phyloP scores from a whole-genome alignment of 345 rosid genomes.

The Lepidium didymum region DNA sequence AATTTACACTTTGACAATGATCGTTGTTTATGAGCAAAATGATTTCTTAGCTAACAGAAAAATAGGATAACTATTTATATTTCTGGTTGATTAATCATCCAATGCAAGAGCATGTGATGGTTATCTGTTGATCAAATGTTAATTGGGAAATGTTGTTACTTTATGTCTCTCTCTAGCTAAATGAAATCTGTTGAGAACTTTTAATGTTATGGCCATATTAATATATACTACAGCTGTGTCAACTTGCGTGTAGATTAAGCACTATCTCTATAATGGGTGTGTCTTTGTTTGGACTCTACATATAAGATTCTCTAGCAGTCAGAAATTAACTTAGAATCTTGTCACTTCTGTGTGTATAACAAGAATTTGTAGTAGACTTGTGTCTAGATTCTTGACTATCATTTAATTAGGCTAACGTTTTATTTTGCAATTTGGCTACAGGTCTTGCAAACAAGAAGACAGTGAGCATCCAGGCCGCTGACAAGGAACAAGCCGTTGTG shows the following conservation, averaged over 20 bases:
- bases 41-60: background rate
- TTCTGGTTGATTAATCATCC: background rate
- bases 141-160: no score
- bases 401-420: background rate
- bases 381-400: background rate
- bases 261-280: no score
- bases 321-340: background rate
- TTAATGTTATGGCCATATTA: no score
- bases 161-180: no score
- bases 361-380: background rate
- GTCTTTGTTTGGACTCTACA: background rate
- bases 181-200: no score
- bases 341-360: background rate
- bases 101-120: no score
- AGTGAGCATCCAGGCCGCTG: conserved; percentile 62
- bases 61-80: background rate
- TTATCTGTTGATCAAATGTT: no score
- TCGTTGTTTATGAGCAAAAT: background rate
- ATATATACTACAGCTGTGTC: no score
- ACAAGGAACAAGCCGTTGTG: conserved; percentile 53
- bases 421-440: background rate
- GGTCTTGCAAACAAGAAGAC: conserved; percentile 85
- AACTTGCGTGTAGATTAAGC: no score
- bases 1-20: background rate
- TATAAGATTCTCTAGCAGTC: background rate